These are phyloP conservation scores for Nakaseomyces sp. DNA, from an alignment of 1,139 yeast genomes.

Conservation along the genomic window DNA sequence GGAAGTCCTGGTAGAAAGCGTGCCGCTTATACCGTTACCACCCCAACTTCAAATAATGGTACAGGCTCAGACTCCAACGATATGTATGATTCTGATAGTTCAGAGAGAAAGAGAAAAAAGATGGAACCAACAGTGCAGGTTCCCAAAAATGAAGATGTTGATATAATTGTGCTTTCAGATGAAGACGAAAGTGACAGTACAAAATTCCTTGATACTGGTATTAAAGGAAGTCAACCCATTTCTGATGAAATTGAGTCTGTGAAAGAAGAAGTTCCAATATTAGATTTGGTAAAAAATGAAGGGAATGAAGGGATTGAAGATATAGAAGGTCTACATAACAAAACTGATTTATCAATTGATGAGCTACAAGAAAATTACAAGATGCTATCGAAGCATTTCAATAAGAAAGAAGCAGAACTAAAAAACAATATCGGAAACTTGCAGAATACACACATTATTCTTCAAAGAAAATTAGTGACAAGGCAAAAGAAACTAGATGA, in stretches of 20 bases:
- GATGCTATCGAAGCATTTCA: slow-evolving; percentile 6
- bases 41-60: background rate
- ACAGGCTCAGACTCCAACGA: slow-evolving; percentile 3
- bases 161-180: slow-evolving; percentile 1
- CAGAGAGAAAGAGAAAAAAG: slow-evolving; percentile 3
- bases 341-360: background rate
- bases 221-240: background rate
- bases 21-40: background rate
- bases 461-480: slow-evolving; percentile 16
- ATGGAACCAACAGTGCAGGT: background rate
- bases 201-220: background rate
- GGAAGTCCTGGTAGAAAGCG: background rate
- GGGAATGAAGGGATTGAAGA: background rate
- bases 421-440: slow-evolving; percentile 12
- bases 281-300: slow-evolving; percentile 3
- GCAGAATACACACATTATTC: slow-evolving; percentile 14
- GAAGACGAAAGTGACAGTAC: slow-evolving; percentile 1
- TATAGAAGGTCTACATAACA: background rate
- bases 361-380: slow-evolving; percentile 8
- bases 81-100: slow-evolving; percentile 2
- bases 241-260: background rate
- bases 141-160: background rate
- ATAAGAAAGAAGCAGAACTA: slow-evolving; percentile 12
- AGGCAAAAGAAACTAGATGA: slow-evolving; percentile 17
- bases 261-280: slow-evolving; percentile 3